These are phyloP conservation scores for Ustilago loliicola DNA, from an alignment of 1,284 basidiomycete species.

Conservation along the genomic window DNA sequence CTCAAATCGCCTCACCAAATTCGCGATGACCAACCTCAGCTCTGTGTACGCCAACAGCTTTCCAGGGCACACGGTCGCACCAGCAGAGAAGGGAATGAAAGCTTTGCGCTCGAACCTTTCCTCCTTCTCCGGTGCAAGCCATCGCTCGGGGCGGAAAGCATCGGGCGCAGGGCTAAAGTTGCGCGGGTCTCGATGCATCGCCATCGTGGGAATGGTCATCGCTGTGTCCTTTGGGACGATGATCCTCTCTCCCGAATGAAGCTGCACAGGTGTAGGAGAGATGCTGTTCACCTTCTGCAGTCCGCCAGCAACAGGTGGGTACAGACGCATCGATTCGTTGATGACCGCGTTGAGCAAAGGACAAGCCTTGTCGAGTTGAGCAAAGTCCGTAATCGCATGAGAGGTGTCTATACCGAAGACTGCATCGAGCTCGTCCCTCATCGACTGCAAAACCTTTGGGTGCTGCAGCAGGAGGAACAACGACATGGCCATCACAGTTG, in stretches of 20 bases:
- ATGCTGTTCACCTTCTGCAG: conserved; percentile 19
- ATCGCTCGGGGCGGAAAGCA: conserved; percentile 26
- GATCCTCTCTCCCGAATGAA: neutral
- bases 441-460: neutral
- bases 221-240: conserved; percentile 11
- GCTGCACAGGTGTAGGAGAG: neutral
- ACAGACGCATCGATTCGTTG: conserved; percentile 37
- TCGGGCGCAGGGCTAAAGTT: conserved; percentile 23
- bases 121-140: conserved; percentile 23
- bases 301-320: conserved; percentile 21
- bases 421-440: conserved; percentile 19
- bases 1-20: conserved; percentile 30
- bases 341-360: conserved; percentile 32
- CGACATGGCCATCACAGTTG: conserved; percentile 25
- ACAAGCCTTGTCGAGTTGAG: conserved; percentile 6
- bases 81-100: conserved; percentile 21
- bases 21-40: conserved; percentile 18
- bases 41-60: conserved; percentile 25
- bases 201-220: conserved; percentile 17
- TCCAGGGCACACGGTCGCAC: conserved; percentile 25
- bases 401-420: conserved; percentile 10
- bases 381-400: conserved; percentile 13
- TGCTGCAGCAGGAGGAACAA: conserved; percentile 19
- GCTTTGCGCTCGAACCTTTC: conserved; percentile 22
- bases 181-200: conserved; percentile 33